A percentile compares a stretch with the other conserved stretches of the same genome.
Evolutionary conservation across 1,284 basidiomycete species (phyloP).

Genomic region (Flammula alnicola): DNA sequence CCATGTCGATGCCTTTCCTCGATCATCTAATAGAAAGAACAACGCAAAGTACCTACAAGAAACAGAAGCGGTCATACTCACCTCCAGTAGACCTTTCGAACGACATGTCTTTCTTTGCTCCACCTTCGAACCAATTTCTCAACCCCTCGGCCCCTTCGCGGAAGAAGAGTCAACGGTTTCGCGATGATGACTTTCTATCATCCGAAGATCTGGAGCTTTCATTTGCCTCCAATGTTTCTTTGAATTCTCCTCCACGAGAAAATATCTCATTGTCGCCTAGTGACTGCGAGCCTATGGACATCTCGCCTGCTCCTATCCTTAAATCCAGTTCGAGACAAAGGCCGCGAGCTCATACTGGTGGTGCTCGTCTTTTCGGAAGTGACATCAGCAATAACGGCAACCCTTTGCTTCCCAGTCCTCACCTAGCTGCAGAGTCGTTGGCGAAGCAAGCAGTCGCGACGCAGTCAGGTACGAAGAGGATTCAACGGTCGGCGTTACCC

Average conservation of each 20-base stretch:
- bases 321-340: conserved; percentile 40
- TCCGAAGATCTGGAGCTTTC: conserved; percentile 73
- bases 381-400: conserved; percentile 63
- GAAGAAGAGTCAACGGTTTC: conserved; percentile 49
- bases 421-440: conserved; percentile 36
- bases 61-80: conserved; percentile 46
- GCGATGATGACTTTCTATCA: conserved; percentile 61
- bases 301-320: conserved; percentile 69
- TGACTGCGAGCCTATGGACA: conserved; percentile 73
- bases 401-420: conserved; percentile 36
- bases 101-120: conserved; percentile 57
- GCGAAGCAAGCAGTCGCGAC: conserved; percentile 40
- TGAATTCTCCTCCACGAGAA: conserved; percentile 67
- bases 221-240: conserved; percentile 79
- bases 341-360: conserved; percentile 64
- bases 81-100: conserved; percentile 18
- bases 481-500: conserved; percentile 64
- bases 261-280: conserved; percentile 44
- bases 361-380: conserved; percentile 68
- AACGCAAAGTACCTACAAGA: conserved; percentile 42
- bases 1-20: conserved; percentile 33
- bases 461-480: conserved; percentile 50
- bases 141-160: conserved; percentile 51
- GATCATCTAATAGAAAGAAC: conserved; percentile 31
- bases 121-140: conserved; percentile 49